These are phyloP conservation scores for Hypericum androsaemum DNA, from an alignment of 345 rosid species.

Conservation along the genomic window DNA sequence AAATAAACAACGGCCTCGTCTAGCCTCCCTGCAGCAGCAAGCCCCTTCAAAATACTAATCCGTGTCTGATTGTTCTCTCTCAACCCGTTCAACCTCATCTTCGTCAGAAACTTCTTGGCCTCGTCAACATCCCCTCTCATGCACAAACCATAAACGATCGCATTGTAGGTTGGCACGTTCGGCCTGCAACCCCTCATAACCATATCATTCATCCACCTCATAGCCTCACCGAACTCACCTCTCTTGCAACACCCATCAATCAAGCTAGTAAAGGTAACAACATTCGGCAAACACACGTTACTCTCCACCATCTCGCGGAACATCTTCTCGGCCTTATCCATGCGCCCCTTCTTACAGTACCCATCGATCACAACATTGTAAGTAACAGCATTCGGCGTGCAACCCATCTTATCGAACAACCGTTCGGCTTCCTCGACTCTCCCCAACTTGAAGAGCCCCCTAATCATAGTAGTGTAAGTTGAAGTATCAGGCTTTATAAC, in stretches of 20 bases:
- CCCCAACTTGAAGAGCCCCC: conserved; percentile 24
- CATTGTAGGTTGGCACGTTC: conserved; percentile 29
- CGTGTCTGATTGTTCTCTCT: conserved; percentile 27
- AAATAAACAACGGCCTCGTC: conserved; percentile 24
- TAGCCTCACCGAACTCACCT: conserved; percentile 31
- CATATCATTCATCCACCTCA: conserved; percentile 24
- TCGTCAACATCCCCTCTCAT: conserved; percentile 25
- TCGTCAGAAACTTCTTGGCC: conserved; percentile 22
- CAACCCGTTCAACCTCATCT: conserved; percentile 34
- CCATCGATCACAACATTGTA: conserved; percentile 36
- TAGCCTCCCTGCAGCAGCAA: conserved; percentile 16
- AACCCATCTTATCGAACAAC: conserved; percentile 38
- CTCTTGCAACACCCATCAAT: conserved; percentile 34
- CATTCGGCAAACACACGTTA: conserved; percentile 18
- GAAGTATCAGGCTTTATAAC: conserved; percentile 25
- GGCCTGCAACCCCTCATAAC: conserved; percentile 20
- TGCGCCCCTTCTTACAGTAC: conserved; percentile 29
- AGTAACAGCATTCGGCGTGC: conserved; percentile 22
- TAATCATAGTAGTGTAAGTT: conserved; percentile 29
- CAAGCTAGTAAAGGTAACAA: conserved; percentile 28
- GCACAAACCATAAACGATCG: conserved; percentile 33
- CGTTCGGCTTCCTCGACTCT: conserved; percentile 25
- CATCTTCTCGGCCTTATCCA: conserved; percentile 19
- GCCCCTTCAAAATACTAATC: conserved; percentile 30
- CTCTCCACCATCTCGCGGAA: conserved; percentile 12